Evolutionary conservation across 768 basidiomycete species (phyloP), one percentile per base, ranked within the genome.

Genomic region (Aureoboletus auriporus): DNA sequence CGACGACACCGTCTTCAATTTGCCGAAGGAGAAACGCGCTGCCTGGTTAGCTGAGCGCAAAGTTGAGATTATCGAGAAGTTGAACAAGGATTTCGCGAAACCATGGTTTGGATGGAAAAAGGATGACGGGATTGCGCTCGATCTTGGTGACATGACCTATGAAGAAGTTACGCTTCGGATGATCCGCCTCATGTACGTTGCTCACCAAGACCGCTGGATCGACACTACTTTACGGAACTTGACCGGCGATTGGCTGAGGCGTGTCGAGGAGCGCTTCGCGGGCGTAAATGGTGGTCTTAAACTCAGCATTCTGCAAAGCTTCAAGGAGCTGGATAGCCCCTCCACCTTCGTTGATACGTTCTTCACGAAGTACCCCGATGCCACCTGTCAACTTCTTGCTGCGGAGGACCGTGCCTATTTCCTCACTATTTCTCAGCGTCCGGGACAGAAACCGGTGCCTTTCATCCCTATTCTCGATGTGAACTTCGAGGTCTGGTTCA

Each of bases 91-190:
- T 72, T 98, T 97, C 69, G 80, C 87, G 46, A 99, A 98, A 78
- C 87, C 88, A 0, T 93, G 93, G 93, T 99, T 99, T 64, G 92
- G 89, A 14, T 86, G 85, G 81, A 98, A 96, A 84, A 93, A 93
- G 71, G 89, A 90, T 66, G 93, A 83, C 0, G 76, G 69, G 16
- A 80, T 90, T 54, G 90, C 89, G 33, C 82, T 83, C 47, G 92
- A 95, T 65, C 75, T 99, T 42, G 80, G 84, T 26, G 92, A 96
- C 60, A 97, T 99, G 96, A 98, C 95, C 11, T 99, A 99, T 69
- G 93, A 97, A 72, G 96, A 98, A 66, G 86, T 89, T 30, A 88
- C 89, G 4, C 76, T 92, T 52, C 83, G 95, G 50, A 87, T 98
- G 86, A 76, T 98, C 44, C 76, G 89, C 36, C 73, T 99, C 58